Base-by-base conservation (phyloP, 805 yeast genomes). In the Teunomyces atbi region DNA sequence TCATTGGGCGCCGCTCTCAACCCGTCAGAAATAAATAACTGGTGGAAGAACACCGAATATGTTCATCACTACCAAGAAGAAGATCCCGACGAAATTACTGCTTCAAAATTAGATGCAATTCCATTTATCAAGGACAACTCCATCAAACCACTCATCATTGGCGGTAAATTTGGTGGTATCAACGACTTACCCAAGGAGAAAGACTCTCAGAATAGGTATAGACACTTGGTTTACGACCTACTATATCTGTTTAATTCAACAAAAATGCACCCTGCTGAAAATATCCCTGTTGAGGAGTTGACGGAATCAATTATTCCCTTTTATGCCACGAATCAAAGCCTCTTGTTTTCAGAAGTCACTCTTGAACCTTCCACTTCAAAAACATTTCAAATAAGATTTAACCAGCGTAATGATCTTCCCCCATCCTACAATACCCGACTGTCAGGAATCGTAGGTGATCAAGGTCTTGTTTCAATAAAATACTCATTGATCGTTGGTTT, bases 401-500 rank as follows among this genome's bases (percentile, higher is more conserved):
- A 62, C 1, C 52, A 51, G 2, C 43, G 48, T n/a, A 42, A 45
- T 6, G 51, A 53, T 12, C 51, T 64, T 27, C 75, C 77, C 6
- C 77, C 77, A 0, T 61, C 69, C 11, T 72, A 72, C 54, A 72
- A 72, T 50, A 53, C 70, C 6, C 55, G 58, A 12, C 73, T 69
- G 75, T 67, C 76, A 0, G 73, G 74, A 0, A 55, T 65, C 1
- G 59, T 60, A 3, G 60, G 73, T 28, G 76, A 71, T 34, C 73
- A 64, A 41, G 76, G 76, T 1, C 58, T 60, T 46, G 54, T 69
- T 1, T 66, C 74, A 44, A 64, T 72, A 6, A 58, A 58, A 29
- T 71, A 72, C 54, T 61, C 65, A 50, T 50, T 71, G 40, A 59
- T 69, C 7, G 61, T 71, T 15, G 74, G 74, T 3, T 51, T 68